Evolutionary conservation across 805 yeast species (phyloP).

Genomic region (Candida verbasci): DNA sequence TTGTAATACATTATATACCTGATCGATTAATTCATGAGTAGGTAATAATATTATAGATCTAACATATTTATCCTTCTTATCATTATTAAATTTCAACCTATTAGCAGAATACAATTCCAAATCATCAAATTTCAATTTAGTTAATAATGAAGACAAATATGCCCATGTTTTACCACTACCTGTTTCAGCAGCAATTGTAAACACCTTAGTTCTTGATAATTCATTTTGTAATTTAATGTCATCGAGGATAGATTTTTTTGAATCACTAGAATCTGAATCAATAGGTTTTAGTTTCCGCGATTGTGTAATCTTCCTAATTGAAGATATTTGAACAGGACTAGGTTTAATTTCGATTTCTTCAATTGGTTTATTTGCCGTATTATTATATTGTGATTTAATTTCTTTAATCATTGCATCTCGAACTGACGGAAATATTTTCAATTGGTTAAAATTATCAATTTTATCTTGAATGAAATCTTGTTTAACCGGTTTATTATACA

Average conservation of each 20-base stretch:
- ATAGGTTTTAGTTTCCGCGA: conserved; percentile 26
- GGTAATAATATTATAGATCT: conserved; percentile 80
- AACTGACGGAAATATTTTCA: conserved; percentile 64
- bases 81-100: conserved; percentile 16
- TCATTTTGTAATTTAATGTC: conserved; percentile 28
- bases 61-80: conserved; percentile 34
- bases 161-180: conserved; percentile 98
- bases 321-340: conserved; percentile 79
- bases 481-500: conserved; percentile 34
- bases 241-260: conserved; percentile 16
- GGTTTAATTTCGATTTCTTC: conserved; percentile 44
- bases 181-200: conserved; percentile 90
- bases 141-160: conserved; percentile 71
- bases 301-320: conserved; percentile 53
- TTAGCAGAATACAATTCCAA: conserved; percentile 17
- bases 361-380: conserved; percentile 24
- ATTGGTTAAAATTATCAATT: conserved; percentile 59
- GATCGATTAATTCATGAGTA: conserved; percentile 83
- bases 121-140: conserved; percentile 61
- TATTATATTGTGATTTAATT: conserved; percentile 37
- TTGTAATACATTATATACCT: conserved; percentile 52
- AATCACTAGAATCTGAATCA: not conserved
- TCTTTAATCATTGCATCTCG: conserved; percentile 56
- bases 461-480: conserved; percentile 24
- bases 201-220: conserved; percentile 44